These are phyloP conservation scores for Aegilops longissima DNA, from an alignment of 176 grass and related monocot genomes.

Conservation along the genomic window DNA sequence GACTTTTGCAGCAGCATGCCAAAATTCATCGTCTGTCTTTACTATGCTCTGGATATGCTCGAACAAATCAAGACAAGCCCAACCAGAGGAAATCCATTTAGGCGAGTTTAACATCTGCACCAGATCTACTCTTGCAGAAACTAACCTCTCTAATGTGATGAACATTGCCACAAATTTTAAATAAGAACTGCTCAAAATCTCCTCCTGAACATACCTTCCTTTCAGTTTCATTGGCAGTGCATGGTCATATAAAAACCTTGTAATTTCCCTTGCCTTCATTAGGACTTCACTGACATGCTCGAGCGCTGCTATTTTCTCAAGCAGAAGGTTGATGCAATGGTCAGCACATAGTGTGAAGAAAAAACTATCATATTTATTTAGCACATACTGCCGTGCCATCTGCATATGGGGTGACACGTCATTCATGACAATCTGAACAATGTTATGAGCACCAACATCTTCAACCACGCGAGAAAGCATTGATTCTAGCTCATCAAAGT, in stretches of 20 bases:
- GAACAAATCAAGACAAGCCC: constrained; percentile 38
- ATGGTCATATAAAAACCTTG: constrained; percentile 66
- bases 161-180: constrained; percentile 62
- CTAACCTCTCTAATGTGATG: constrained; percentile 55
- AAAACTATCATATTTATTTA: constrained; percentile 45
- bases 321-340: constrained; percentile 72
- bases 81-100: constrained; percentile 42
- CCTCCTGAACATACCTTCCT: constrained; percentile 24
- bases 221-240: constrained; percentile 46
- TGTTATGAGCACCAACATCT: constrained; percentile 57
- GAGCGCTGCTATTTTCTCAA: constrained; percentile 61
- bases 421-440: constrained; percentile 71
- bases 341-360: constrained; percentile 70
- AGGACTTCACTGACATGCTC: constrained; percentile 53
- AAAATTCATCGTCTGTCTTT: constrained; percentile 47
- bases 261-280: constrained; percentile 54
- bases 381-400: constrained; percentile 50
- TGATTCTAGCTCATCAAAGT: constrained; percentile 50
- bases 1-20: constrained; percentile 55
- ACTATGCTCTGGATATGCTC: constrained; percentile 40
- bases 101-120: constrained; percentile 55
- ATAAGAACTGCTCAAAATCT: constrained; percentile 56
- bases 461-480: constrained; percentile 55
- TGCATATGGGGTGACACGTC: constrained; percentile 67
- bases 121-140: constrained; percentile 49